Evolutionary conservation across 2,329 filamentous ascomycete species (phyloP), one percentile per base, ranked within the genome.

Genomic region (Davidsoniella eucalypti): DNA sequence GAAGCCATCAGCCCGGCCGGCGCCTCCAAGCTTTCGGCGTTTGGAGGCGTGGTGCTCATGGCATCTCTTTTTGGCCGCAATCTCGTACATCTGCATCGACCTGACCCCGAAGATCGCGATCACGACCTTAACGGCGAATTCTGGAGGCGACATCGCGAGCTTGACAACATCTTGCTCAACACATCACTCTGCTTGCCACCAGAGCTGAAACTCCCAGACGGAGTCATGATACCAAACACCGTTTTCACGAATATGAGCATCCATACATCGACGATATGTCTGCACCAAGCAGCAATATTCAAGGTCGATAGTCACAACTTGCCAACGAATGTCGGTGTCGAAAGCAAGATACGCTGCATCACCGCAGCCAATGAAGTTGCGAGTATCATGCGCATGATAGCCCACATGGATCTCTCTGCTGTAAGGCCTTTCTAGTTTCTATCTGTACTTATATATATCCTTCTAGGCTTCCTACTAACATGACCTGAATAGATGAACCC

Each of bases 271-370:
- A 87, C 87, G 1, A 96, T 98, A 49, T 96, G 90, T 63, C 69
- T 98, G n/a, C 92, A 98, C 60, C 92, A 98, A 66, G 92, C 90
- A 2, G 92, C 92, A 23, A 96, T 98, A 17, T 95, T 90, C 72
- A 96, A 95, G 62, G 87, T 88, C 0, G 90, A 96, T 59, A 92
- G 87, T 65, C 83, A 94, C 63, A 76, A 79, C 49, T 68, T 95
- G 54, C 80, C 86, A 0, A 69, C 75, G 1, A 80, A 82, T 16
- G 81, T 95, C 44, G 81, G 84, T 55, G 79, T 84, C 1, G 90
- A 96, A 61, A 94, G 88, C 63, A 95, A 94, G 63, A 78, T 92
- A 12, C 77, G 92, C 54, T 96, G 92, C 59, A 87, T 96, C 53
- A 87, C 87, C 18, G 87, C 90, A 10, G 92, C 92, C 25, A 87